Conservation (phyloP, 1,284 basidiomycete species). For the Cryptococcus amylolentus region DNA sequence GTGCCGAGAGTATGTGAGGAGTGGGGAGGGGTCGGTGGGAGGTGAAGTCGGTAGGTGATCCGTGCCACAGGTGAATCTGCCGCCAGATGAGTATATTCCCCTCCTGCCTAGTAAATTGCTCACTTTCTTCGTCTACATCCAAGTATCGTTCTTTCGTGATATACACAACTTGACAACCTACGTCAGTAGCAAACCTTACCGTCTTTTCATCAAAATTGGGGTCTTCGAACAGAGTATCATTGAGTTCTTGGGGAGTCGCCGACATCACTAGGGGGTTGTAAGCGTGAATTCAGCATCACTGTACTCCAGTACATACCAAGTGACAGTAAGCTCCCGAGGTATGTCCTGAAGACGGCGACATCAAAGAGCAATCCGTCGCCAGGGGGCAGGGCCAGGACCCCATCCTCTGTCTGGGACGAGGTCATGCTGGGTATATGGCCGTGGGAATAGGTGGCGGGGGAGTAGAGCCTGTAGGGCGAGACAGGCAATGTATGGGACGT, state of each 20-base stretch:
- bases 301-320: slow-evolving; percentile 26
- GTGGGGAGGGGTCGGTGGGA: slow-evolving; percentile 53
- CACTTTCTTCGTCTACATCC: slow-evolving; percentile 40
- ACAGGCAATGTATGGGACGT: too few species aligned
- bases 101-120: not conserved
- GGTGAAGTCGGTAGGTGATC: slow-evolving; percentile 41
- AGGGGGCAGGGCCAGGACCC: slow-evolving; percentile 12
- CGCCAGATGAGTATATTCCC: not conserved
- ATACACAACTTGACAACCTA: slow-evolving; percentile 46
- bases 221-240: slow-evolving; percentile 42
- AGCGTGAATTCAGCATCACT: not conserved
- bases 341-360: slow-evolving; percentile 39
- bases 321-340: slow-evolving; percentile 35
- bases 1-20: slow-evolving; percentile 76
- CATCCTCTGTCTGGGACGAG: slow-evolving; percentile 26
- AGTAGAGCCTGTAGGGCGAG: too few species aligned
- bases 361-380: slow-evolving; percentile 36
- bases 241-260: slow-evolving; percentile 38
- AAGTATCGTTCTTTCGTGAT: slow-evolving; percentile 39
- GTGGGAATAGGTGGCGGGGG: too few species aligned
- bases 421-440: slow-evolving; percentile 8
- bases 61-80: slow-evolving; percentile 28
- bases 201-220: slow-evolving; percentile 46
- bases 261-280: slow-evolving; percentile 39
- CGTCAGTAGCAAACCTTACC: slow-evolving; percentile 43